Evolutionary conservation across 345 rosid species (phyloP).

Genomic region (Anastatica hierochuntica): DNA sequence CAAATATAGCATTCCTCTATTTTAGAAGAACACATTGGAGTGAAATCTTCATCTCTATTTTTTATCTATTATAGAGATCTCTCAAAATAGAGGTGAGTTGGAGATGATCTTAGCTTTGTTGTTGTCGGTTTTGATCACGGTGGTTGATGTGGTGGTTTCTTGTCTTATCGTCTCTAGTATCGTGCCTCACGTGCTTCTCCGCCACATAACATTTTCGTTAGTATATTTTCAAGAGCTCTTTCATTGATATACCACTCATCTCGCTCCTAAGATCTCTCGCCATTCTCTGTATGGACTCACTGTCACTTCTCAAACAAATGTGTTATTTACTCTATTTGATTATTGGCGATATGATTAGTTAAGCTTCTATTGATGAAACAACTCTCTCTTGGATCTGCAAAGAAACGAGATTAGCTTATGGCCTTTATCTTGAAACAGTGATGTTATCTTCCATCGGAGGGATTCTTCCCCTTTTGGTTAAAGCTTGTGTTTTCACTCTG

Average conservation of each 20-base stretch:
- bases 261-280: slow-evolving; percentile 70
- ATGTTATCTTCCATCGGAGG: slow-evolving; percentile 54
- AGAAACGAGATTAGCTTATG: slow-evolving; percentile 61
- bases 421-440: slow-evolving; percentile 76
- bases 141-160: slow-evolving; percentile 57
- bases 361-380: slow-evolving; percentile 21
- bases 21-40: too few species aligned
- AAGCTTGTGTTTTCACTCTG: slow-evolving; percentile 62
- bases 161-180: slow-evolving; percentile 53
- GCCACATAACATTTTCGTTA: slow-evolving; percentile 42
- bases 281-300: slow-evolving; percentile 41
- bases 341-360: not conserved
- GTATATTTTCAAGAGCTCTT: slow-evolving; percentile 65
- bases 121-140: slow-evolving; percentile 65
- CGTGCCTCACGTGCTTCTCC: slow-evolving; percentile 59
- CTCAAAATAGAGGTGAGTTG: too few species aligned
- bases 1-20: too few species aligned
- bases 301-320: not conserved
- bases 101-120: too few species aligned
- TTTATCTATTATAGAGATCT: too few species aligned
- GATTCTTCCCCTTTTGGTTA: slow-evolving; percentile 55
- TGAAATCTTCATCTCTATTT: too few species aligned
- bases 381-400: slow-evolving; percentile 70
- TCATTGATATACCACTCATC: slow-evolving; percentile 70
- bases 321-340: not conserved